Base-by-base conservation (phyloP, 805 yeast genomes). In the Yarrowia sp. region DNA sequence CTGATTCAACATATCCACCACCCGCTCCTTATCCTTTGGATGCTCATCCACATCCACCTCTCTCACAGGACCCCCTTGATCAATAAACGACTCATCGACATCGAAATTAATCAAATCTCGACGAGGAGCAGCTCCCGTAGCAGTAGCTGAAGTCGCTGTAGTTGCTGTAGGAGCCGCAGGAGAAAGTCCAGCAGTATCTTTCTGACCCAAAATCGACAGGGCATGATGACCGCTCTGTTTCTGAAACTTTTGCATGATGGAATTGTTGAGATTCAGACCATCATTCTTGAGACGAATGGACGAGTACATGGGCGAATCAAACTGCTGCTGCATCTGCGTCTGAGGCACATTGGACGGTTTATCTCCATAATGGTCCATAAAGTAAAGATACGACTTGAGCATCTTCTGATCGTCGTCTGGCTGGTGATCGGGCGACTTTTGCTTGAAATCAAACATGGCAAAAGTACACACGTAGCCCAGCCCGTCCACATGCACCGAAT, bases 391-490 rank as follows among this genome's bases (percentile, higher is more conserved):
- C 0, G 97, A 90, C 70, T 90, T 90, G 76, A 90, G 84, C 97
- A 93, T 92, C 73, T 93, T 92, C 67, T 87, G 92, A 70, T 92
- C 95, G 44, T 76, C 74, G 49, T 63, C 48, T 1, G 61, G 61
- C 33, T 54, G 46, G 14, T 54, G 64, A 58, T 32, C 41, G n/a
- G 40, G 48, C 51, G 49, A 51, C 51, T 67, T 68, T 67, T 63
- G 68, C 67, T 87, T 92, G 67, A 88, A 85, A 69, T 90, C 88
- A 76, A 95, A 95, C 86, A 90, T 90, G 1, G 98, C 98, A 80
- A 87, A 91, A 32, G 90, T 87, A 72, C 98, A 93, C 40, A 95
- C 96, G 71, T 92, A 88, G 0, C 99, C 99, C 43, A 95, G 78
- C 0, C 97, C 98, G 77, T 92, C 98, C 54, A 92, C 90, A 73